A percentile compares a stretch with the other conserved stretches of the same genome.
These are phyloP conservation scores for Ogataea nitratoaversa DNA, from an alignment of 805 yeast species.

Conservation along the genomic window DNA sequence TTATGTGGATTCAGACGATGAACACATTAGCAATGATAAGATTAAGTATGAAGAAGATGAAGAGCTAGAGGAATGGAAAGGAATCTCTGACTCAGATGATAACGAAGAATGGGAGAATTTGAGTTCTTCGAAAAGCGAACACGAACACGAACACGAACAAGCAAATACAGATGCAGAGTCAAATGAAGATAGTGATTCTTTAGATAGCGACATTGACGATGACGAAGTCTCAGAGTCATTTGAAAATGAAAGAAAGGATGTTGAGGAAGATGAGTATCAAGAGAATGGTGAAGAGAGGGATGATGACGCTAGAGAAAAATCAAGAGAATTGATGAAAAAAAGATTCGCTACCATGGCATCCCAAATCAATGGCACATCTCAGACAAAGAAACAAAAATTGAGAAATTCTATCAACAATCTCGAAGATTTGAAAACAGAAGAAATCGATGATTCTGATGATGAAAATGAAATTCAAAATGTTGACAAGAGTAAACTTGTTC, in stretches of 20 bases:
- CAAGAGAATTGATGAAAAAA: conserved; percentile 1
- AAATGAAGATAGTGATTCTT: background rate
- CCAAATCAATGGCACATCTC: background rate
- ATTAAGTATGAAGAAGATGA: conserved; percentile 8
- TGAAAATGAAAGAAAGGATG: background rate
- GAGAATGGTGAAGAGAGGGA: conserved; percentile 6
- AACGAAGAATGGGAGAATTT: conserved; percentile 4
- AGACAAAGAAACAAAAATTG: conserved; percentile 3
- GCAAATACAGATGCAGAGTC: conserved; percentile 4
- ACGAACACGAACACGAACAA: conserved; percentile 21
- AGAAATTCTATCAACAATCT: conserved; percentile 6
- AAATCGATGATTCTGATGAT: conserved; percentile 26
- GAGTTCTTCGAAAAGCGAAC: background rate
- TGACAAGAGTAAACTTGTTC: background rate
- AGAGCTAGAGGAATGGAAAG: conserved; percentile 7
- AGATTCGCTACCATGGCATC: conserved; percentile 1
- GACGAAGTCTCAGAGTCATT: conserved; percentile 3
- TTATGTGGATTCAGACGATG: conserved; percentile 14
- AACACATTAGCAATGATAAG: conserved; percentile 9
- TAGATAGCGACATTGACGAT: conserved; percentile 1
- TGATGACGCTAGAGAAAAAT: conserved; percentile 2
- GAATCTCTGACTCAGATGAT: conserved; percentile 4
- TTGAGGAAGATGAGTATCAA: conserved; percentile 3
- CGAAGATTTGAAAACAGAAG: background rate
- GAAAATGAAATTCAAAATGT: conserved; percentile 14